phyloP scores from a whole-genome alignment of 768 basidiomycete species.

The Dioszegia aurantiaca region DNA sequence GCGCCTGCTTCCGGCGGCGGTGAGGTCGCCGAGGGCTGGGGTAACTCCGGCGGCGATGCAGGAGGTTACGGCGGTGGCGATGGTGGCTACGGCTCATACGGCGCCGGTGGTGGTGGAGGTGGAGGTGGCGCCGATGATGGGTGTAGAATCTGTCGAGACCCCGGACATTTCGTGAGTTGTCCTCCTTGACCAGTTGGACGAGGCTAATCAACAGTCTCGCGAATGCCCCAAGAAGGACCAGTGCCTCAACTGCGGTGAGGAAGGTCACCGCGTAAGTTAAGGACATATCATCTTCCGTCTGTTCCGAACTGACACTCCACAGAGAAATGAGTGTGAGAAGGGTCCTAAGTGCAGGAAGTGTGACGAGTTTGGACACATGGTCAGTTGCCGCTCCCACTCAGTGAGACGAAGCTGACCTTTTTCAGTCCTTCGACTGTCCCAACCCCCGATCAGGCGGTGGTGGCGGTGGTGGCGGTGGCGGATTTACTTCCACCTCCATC shows the following conservation, averaged over 20 bases:
- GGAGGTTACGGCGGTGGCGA: background rate
- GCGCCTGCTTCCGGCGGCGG: background rate
- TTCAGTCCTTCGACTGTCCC: slow-evolving; percentile 22
- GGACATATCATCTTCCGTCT: background rate
- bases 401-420: background rate
- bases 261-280: slow-evolving; percentile 21
- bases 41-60: background rate
- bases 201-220: slow-evolving; percentile 16
- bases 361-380: slow-evolving; percentile 13
- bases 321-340: slow-evolving; percentile 10
- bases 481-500: slow-evolving; percentile 2
- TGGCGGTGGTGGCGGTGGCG: slow-evolving; percentile 11
- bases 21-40: background rate
- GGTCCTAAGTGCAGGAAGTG: slow-evolving; percentile 9
- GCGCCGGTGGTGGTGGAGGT: slow-evolving; percentile 3
- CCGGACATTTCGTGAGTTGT: slow-evolving; percentile 21
- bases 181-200: background rate
- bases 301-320: background rate
- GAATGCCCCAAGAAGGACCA: slow-evolving; percentile 17
- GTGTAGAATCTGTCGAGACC: slow-evolving; percentile 21
- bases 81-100: slow-evolving; percentile 1
- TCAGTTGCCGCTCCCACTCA: background rate
- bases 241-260: slow-evolving; percentile 26
- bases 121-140: slow-evolving; percentile 15
- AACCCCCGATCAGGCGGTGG: slow-evolving; percentile 14